Conservation (phyloP, 768 basidiomycete genomes). For the Lactifluus echinatus region DNA sequence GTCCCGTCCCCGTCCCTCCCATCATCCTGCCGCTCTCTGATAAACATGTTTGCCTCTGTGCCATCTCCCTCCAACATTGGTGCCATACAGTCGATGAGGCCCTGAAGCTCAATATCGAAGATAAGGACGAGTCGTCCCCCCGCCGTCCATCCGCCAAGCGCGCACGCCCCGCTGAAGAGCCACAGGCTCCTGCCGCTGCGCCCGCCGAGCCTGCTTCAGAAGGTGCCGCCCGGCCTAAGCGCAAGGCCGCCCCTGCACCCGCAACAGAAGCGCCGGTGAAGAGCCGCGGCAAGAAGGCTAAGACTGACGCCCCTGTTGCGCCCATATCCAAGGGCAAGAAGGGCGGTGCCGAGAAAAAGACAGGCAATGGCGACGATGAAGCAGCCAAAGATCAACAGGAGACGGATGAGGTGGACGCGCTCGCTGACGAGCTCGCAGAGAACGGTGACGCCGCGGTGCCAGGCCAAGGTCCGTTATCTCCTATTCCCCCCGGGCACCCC, state of each 20-base stretch:
- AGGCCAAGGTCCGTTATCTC: background rate
- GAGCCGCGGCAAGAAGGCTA: conserved; percentile 15
- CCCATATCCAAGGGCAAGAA: conserved; percentile 14
- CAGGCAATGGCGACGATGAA: background rate
- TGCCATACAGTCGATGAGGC: conserved; percentile 16
- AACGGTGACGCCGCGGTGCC: background rate
- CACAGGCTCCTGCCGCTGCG: background rate
- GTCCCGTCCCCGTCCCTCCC: conserved; percentile 8
- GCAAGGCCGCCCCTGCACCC: conserved; percentile 15
- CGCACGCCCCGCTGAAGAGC: conserved; percentile 9
- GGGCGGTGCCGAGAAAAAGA: conserved; percentile 12
- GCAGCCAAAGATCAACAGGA: conserved; percentile 12
- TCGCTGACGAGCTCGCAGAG: conserved; percentile 16
- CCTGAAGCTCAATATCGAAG: conserved; percentile 15
- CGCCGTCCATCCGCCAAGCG: conserved; percentile 16
- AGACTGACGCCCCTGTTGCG: conserved; percentile 1
- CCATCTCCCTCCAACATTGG: background rate
- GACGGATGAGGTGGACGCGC: conserved; percentile 18
- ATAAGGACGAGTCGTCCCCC: conserved; percentile 15
- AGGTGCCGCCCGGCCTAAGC: conserved; percentile 7
- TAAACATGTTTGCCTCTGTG: background rate
- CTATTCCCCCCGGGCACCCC: background rate
- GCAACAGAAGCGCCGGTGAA: conserved; percentile 12
- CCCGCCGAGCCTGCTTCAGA: background rate
- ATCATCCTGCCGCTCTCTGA: background rate